Evolutionary conservation across 441 rosid species (phyloP), one percentile per base, ranked within the genome.

Genomic region (Aquilaria agallochum): DNA sequence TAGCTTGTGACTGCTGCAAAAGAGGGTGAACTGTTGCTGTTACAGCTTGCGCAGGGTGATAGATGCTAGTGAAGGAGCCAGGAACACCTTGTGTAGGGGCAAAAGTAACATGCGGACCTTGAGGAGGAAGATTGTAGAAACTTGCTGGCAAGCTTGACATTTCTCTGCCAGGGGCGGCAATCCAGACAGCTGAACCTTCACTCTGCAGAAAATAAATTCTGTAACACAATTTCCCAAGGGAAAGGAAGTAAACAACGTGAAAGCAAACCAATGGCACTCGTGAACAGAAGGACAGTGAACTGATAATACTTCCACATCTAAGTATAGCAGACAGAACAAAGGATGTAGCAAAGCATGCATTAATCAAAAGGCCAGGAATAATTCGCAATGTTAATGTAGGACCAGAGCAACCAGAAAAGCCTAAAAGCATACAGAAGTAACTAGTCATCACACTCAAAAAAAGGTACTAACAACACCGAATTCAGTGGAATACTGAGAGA

Each of bases 181-280:
- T 75, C 98, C 98, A 93, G 69, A 93, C 81, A 63, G 83, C 83
- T n/a, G 88, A 82, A 49, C 88, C 91, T 76, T 93, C 98, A 60
- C 80, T 86, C 98, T 93, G 89, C 74, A 69, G 49, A 69, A 62
- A 63, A 56, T 40, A 27, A 79, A 72, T 64, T 50, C 27, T 62
- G 60, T 55, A 44, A 58, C 59, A 60, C 34, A 10, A 58, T 31
- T 50, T 56, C 50, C 68, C 14, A 15, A 59, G 42, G 53, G n/a
- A 61, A 60, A 56, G 12, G 52, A 57, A 31, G 31, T 15, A 40
- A 36, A 8, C 7, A 56, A 15, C 42, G 7, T 14, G 42, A 15
- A 27, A 40, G 2, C 14, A 58, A 14, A 50, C 8, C 36, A 12
- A 40, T 56, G 20, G 27, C 56, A 8, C 31, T 50, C 27, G 32